Evolutionary conservation across 2,329 filamentous ascomycete species (phyloP).

Genomic region (Scolecobasidium constrictum): DNA sequence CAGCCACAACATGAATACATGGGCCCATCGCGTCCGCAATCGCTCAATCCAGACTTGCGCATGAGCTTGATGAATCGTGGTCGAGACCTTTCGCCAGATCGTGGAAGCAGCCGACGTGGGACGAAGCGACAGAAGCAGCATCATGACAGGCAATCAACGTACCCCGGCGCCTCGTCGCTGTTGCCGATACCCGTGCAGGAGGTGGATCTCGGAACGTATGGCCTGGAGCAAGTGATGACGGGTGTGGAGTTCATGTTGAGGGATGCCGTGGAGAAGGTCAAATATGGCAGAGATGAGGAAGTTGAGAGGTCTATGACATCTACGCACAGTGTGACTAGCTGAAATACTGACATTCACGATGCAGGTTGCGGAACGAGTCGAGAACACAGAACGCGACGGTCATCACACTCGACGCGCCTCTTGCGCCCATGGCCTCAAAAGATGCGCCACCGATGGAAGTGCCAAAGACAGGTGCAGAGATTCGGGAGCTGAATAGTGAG

Average conservation of each 20-base stretch:
- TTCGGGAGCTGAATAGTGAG: slow-evolving; percentile 2
- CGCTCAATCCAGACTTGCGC: not conserved
- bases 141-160: not conserved
- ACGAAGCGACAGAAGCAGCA: not conserved
- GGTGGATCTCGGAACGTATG: not conserved
- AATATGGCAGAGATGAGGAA: slow-evolving; percentile 5
- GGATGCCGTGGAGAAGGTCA: slow-evolving; percentile 1
- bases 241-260: slow-evolving; percentile 4
- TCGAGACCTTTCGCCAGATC: not conserved
- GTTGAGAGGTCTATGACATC: slow-evolving; percentile 3
- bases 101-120: too few species aligned
- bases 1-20: too few species aligned
- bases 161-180: too few species aligned
- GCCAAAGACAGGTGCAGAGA: slow-evolving; percentile 3
- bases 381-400: slow-evolving; percentile 1
- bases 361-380: not conserved
- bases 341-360: not conserved
- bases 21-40: not conserved
- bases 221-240: slow-evolving; percentile 1
- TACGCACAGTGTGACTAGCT: not conserved
- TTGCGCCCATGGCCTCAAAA: slow-evolving; percentile 5
- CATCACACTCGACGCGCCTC: not conserved
- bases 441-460: not conserved
- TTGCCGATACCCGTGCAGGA: too few species aligned
- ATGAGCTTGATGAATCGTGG: not conserved